Percentiles rank a stretch among this genome's conserved stretches.
Evolutionary conservation across 2,329 filamentous ascomycete species (phyloP).

Genomic region (Phyllosticta citriasiana): DNA sequence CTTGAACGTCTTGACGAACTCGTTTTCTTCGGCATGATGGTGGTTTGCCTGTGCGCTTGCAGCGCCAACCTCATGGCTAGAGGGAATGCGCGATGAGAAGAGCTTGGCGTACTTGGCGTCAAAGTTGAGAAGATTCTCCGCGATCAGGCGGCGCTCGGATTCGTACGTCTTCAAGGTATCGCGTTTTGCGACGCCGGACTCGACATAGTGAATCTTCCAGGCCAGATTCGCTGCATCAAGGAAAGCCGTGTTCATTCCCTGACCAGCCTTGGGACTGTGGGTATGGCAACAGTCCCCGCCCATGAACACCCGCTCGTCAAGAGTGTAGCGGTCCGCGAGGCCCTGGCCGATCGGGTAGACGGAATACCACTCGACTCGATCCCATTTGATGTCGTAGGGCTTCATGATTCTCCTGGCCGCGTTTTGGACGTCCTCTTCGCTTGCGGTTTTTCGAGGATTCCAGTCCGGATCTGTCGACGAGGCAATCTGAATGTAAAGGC

Average conservation of each 20-base stretch:
- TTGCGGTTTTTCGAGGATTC: conserved; percentile 50
- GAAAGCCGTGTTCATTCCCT: conserved; percentile 54
- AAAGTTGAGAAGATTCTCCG: conserved; percentile 74
- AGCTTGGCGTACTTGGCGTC: conserved; percentile 84
- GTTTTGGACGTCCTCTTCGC: conserved; percentile 48
- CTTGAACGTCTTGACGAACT: conserved; percentile 85
- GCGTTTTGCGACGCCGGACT: conserved; percentile 67
- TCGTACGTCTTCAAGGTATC: conserved; percentile 77
- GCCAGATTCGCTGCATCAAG: conserved; percentile 71
- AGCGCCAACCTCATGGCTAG: conserved; percentile 60
- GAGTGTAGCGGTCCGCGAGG: conserved; percentile 53
- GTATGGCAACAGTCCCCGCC: conserved; percentile 57
- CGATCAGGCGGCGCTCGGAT: conserved; percentile 71
- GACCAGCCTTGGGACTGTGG: conserved; percentile 54
- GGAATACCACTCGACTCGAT: conserved; percentile 56
- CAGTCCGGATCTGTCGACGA: conserved; percentile 52
- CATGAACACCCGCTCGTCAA: conserved; percentile 57
- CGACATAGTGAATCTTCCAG: conserved; percentile 92
- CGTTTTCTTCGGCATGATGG: conserved; percentile 49
- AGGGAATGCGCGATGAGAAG: conserved; percentile 70
- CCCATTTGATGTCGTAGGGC: conserved; percentile 53
- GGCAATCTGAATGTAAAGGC: conserved; percentile 50
- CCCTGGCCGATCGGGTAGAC: conserved; percentile 58
- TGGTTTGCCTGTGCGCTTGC: conserved; percentile 34
- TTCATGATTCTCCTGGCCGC: conserved; percentile 48